Evolutionary conservation across 495 filamentous ascomycete genomes (phyloP).

Genomic region (Tuber umbilicatum): DNA sequence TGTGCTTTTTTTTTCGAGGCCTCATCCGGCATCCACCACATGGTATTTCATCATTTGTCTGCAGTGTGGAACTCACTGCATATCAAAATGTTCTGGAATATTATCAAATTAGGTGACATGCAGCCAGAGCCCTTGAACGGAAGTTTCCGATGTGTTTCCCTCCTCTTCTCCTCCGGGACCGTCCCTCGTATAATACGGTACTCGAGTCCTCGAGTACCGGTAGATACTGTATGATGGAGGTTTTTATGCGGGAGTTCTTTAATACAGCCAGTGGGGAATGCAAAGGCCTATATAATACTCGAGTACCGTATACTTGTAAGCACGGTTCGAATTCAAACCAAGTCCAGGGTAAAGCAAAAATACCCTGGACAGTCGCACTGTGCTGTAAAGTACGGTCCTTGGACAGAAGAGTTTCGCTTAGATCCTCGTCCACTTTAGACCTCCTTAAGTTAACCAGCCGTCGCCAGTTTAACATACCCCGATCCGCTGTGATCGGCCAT

Average conservation of each 20-base stretch:
- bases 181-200: not conserved
- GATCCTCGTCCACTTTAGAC: not conserved
- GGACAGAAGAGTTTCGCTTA: not conserved
- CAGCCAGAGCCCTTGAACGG: not conserved
- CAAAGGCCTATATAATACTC: slow-evolving; percentile 6
- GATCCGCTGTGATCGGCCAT: not conserved
- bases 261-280: not conserved
- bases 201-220: too few relatives aligned
- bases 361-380: not conserved
- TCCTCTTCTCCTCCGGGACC: not conserved
- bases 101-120: not conserved
- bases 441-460: not conserved
- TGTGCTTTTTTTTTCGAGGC: not conserved
- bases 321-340: slow-evolving; percentile 2
- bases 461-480: not conserved
- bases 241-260: not conserved
- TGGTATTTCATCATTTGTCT: not conserved
- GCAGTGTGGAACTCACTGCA: not conserved
- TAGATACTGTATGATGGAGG: not conserved
- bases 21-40: not conserved
- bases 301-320: not conserved
- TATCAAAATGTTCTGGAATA: not conserved
- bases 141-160: not conserved
- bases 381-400: not conserved
- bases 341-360: not conserved